These are phyloP conservation scores for Micromonas commoda DNA, from an alignment of 139 green algal genomes.

Conservation along the genomic window DNA sequence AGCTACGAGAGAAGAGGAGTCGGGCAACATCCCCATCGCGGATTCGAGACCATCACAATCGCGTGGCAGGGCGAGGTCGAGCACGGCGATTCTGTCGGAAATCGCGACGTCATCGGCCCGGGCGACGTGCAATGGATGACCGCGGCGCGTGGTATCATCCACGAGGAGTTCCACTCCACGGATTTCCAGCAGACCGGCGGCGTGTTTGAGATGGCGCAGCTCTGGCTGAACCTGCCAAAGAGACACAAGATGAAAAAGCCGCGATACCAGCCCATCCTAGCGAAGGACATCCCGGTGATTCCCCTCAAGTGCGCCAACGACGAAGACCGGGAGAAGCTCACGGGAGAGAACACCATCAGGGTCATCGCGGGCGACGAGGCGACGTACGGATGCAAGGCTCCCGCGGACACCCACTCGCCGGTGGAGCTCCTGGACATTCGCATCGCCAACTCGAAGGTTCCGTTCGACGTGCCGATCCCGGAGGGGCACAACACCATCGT, in stretches of 20 bases:
- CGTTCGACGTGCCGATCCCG: background rate
- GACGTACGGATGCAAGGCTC: slow-evolving; percentile 3
- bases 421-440: slow-evolving; percentile 26
- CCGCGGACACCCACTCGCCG: slow-evolving; percentile 17
- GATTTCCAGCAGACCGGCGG: slow-evolving; percentile 26
- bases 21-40: slow-evolving; percentile 36
- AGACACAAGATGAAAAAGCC: slow-evolving; percentile 38
- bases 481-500: slow-evolving; percentile 25
- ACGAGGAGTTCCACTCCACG: slow-evolving; percentile 34
- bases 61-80: slow-evolving; percentile 33
- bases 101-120: slow-evolving; percentile 32
- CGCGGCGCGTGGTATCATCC: slow-evolving; percentile 35
- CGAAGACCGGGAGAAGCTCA: background rate
- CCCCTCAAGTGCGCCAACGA: background rate
- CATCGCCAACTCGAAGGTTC: background rate
- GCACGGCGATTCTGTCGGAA: slow-evolving; percentile 33
- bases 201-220: slow-evolving; percentile 29
- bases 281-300: slow-evolving; percentile 27
- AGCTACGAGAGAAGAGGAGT: slow-evolving; percentile 1
- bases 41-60: slow-evolving; percentile 45
- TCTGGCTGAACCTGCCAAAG: slow-evolving; percentile 42
- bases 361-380: slow-evolving; percentile 30
- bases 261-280: slow-evolving; percentile 32
- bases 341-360: background rate
- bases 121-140: slow-evolving; percentile 47